Evolutionary conservation across 306 rosid species (phyloP).

Genomic region (Malus domestica): ASM211411v1 NC_041801.1:2154001-2154500

Average conservation of each 20-base stretch:
- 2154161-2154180: constrained; percentile 98
- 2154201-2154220: constrained; percentile 91
- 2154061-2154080: constrained; percentile 91
- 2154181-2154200: constrained; percentile 79
- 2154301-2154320: constrained; percentile 94
- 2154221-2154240: constrained; percentile 84
- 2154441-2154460: not conserved
- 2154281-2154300: constrained; percentile 93
- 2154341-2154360: constrained; percentile 50
- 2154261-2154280: constrained; percentile 77
- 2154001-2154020: constrained; percentile 66
- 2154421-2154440: not conserved
- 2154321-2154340: constrained; percentile 94
- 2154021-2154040: constrained; percentile 93
- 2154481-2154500: not conserved
- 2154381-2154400: not conserved
- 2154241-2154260: constrained; percentile 79
- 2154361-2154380: not conserved
- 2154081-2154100: constrained; percentile 98
- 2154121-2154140: constrained; percentile 67
- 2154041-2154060: constrained; percentile 77
- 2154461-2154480: not conserved
- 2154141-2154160: constrained; percentile 73
- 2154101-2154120: constrained; percentile 85
- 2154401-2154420: constrained; percentile 7